These are phyloP conservation scores for Lepidium campestre DNA, from an alignment of 441 rosid species.

Conservation along the genomic window DNA sequence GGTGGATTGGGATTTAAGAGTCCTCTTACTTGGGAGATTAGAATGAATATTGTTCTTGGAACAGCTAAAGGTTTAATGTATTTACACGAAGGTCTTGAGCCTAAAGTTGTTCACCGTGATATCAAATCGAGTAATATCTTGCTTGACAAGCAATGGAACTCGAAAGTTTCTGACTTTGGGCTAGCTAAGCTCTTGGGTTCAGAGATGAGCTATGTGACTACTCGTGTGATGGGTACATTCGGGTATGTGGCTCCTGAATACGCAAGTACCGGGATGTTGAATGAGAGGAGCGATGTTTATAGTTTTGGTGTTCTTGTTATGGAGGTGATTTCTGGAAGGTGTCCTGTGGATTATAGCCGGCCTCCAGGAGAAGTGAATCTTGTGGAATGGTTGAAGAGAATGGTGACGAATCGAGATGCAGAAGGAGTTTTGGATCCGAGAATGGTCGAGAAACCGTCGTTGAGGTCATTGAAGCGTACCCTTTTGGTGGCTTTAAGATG, in stretches of 20 bases:
- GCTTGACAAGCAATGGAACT: slow-evolving; percentile 82
- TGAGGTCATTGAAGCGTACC: slow-evolving; percentile 70
- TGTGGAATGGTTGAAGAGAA: slow-evolving; percentile 83
- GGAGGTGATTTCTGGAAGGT: slow-evolving; percentile 86
- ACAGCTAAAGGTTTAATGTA: slow-evolving; percentile 89
- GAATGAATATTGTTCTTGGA: slow-evolving; percentile 75
- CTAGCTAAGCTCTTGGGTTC: slow-evolving; percentile 83
- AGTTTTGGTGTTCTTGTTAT: slow-evolving; percentile 88
- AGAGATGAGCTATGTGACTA: slow-evolving; percentile 72
- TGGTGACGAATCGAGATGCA: slow-evolving; percentile 65
- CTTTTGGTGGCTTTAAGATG: slow-evolving; percentile 87
- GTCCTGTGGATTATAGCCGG: slow-evolving; percentile 84
- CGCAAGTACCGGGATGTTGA: slow-evolving; percentile 93
- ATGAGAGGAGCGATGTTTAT: slow-evolving; percentile 85
- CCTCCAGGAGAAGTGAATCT: slow-evolving; percentile 84
- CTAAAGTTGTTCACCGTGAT: slow-evolving; percentile 88
- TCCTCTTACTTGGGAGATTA: slow-evolving; percentile 85
- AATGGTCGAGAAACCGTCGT: slow-evolving; percentile 61
- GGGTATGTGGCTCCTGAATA: slow-evolving; percentile 97
- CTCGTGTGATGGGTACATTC: slow-evolving; percentile 95
- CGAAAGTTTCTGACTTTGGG: slow-evolving; percentile 92
- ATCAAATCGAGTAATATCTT: slow-evolving; percentile 92
- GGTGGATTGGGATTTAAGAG: slow-evolving; percentile 63
- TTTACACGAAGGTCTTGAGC: slow-evolving; percentile 92
- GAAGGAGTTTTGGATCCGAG: slow-evolving; percentile 84